Base-by-base conservation (phyloP, 352 stramenopile genomes). In the Aphanomyces astaci region DNA sequence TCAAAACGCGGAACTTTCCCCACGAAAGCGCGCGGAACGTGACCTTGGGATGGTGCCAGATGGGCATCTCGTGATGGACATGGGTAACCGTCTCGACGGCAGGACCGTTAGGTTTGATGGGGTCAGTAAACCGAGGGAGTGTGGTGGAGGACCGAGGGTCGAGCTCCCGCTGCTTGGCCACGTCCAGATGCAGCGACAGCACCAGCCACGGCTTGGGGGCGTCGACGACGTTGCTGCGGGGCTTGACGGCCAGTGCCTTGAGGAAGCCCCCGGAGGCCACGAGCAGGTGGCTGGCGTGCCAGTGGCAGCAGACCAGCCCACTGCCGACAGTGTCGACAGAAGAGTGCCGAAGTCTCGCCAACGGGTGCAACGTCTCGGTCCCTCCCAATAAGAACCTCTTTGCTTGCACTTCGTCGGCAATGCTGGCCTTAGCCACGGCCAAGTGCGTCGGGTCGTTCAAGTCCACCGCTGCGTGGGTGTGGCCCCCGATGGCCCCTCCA, bases 401-500 rank as follows among this genome's bases (percentile, higher is more conserved):
- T 24, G 62, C 33, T 32, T 68, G 62, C 43, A 60, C n/a, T 33
- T 68, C 62, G 17, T 39, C 28, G 2, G 43, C 46, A 11, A 27
- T 28, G 22, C 25, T 45, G 5, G 51, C 51, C 19, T 68, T 52
- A 2, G 40, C 28, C 22, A 45, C 51, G 2, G 43, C 10, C 22
- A 68, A 17, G 11, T 68, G 62, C 19, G 28, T n/a, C 4, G 46
- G 11, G 33, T 68, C 24, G 32, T 68, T 52, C 17, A 59, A 53
- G 22, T 68, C 32, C 10, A 68, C 13, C 2, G 25, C 33, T 4
- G 40, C 74, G 73, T 94, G 84, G 5, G 81, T 89, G 36, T 93
- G 82, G 46, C 80, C 75, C 53, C 78, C 81, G n/a, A 94, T 80
- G 1, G 78, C 73, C 1, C 70, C 75, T 40, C 86, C 86, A 66